Base-by-base conservation (phyloP, 176 grass and related monocot species). In the Carex scoparia region DNA sequence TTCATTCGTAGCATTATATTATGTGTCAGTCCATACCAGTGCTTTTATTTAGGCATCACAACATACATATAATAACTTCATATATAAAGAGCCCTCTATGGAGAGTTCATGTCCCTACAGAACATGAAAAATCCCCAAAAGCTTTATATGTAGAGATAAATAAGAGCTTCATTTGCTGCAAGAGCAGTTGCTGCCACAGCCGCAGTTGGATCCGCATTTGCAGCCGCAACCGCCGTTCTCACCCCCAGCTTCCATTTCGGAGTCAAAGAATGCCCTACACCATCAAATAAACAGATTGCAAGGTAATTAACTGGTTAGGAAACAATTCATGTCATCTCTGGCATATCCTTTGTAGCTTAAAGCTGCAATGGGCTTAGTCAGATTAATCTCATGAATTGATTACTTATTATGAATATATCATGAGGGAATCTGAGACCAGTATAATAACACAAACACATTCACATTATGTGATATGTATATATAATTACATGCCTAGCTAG, bases 191-290 rank as follows among this genome's bases (percentile, higher is more conserved):
- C 81, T 83, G 23, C 67, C 6, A 69, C 92, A 94, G 87, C 84
- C 61, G 94, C 90, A 92, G 84, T 76, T 89, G 63, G 88, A 88
- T 84, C 90, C 94, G 28, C 94, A 97, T 32, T 88, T 94, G 94
- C 94, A 97, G 85, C 27, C 70, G 84, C 94, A 95, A 86, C 79
- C 86, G 82, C 91, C 90, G 63, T 90, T 87, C 76, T 90, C 91
- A 38, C 23, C 68, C 86, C 90, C 94, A 10, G 67, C 35, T 35
- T 81, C 90, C 84, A 61, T 90, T 87, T 92, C 90, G 19, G 86
- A 79, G 4, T 87, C 87, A 65, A 76, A 81, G 38, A 88, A 86
- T 65, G 27, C 83, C 68, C 93, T 92, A 86, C 65, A 55, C 14
- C 30, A 19, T 23, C 15, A 64, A 16, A 28, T 49, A 53, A 76